Percentiles rank a stretch among this genome's conserved stretches.
These are phyloP conservation scores for Penicillium waksmanii DNA, from an alignment of 495 filamentous ascomycete species.

Conservation along the genomic window DNA sequence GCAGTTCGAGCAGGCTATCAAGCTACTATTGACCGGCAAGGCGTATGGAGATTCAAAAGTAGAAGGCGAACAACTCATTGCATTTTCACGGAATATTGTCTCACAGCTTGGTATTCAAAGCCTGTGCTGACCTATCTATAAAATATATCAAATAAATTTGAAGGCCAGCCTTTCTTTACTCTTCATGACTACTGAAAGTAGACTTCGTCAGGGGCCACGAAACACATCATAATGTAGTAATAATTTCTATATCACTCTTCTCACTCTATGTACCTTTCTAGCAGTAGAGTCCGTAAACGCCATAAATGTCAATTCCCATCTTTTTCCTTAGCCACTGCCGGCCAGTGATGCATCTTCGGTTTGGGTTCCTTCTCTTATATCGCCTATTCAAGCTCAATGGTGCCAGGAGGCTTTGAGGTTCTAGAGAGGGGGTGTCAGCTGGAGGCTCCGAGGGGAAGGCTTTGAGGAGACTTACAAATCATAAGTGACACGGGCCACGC, in stretches of 20 bases:
- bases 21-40: neutral
- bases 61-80: neutral
- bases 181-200: too few species aligned
- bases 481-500: slow-evolving; percentile 30
- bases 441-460: neutral
- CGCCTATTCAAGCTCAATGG: slow-evolving; percentile 32
- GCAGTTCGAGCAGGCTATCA: neutral
- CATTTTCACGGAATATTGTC: neutral
- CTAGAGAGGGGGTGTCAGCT: slow-evolving; percentile 18
- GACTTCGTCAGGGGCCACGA: too few species aligned
- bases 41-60: neutral
- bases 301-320: neutral
- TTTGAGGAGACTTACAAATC: slow-evolving; percentile 25
- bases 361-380: neutral
- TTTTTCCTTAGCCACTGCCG: neutral
- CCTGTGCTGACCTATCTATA: neutral
- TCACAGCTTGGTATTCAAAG: neutral
- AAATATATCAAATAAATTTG: too few species aligned
- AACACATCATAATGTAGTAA: too few species aligned
- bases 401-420: slow-evolving; percentile 32
- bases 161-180: too few species aligned
- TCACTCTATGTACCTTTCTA: neutral
- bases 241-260: neutral
- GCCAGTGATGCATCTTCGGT: neutral
- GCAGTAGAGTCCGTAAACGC: neutral